Conservation (phyloP, 2,329 filamentous ascomycete genomes). For the Grosmannia penicillata region DNA sequence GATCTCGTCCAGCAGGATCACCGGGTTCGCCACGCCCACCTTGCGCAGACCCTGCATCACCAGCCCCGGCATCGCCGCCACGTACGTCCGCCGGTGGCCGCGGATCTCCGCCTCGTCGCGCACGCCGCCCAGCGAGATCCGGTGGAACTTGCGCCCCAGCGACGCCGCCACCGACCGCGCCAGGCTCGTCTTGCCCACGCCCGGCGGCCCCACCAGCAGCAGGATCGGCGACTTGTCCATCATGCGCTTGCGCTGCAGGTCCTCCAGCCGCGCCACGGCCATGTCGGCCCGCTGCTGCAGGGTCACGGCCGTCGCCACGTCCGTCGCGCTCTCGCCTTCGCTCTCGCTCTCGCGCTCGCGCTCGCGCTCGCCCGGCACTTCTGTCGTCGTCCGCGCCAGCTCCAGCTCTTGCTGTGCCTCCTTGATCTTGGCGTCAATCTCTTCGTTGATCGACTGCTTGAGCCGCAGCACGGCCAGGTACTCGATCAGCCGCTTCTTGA, state of each 20-base stretch:
- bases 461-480: conserved; percentile 92
- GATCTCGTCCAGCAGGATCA: conserved; percentile 92
- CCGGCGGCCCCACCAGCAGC: conserved; percentile 81
- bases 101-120: conserved; percentile 94
- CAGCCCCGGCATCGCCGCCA: conserved; percentile 95
- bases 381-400: conserved; percentile 24
- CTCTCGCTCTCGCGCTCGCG: too few species aligned
- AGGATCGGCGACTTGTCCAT: conserved; percentile 93
- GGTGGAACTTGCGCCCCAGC: conserved; percentile 87
- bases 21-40: conserved; percentile 87
- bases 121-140: conserved; percentile 90
- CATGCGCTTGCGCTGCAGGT: conserved; percentile 70
- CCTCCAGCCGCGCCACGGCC: conserved; percentile 30
- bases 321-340: too few species aligned
- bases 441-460: conserved; percentile 80
- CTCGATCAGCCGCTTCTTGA: conserved; percentile 91
- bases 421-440: conserved; percentile 65
- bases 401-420: conserved; percentile 44
- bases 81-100: conserved; percentile 87
- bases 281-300: not conserved
- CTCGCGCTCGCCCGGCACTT: conserved; percentile 21
- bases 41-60: conserved; percentile 91
- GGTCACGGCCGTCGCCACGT: not conserved
- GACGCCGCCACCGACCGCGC: conserved; percentile 87
- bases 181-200: conserved; percentile 89